Conservation (phyloP, 306 rosid genomes). For the Cicer chorassanicum region DNA sequence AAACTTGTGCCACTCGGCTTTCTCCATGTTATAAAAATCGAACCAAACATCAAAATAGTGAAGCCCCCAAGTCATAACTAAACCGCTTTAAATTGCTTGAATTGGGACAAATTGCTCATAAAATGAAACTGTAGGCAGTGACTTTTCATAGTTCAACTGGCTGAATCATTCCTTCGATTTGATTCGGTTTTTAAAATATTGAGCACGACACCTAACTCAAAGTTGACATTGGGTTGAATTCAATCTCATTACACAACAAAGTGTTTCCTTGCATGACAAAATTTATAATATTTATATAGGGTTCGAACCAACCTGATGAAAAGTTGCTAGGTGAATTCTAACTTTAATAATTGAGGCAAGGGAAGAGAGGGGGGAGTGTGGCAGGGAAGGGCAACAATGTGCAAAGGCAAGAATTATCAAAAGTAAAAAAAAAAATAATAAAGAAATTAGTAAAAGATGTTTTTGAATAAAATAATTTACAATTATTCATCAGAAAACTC, state of each 20-base stretch:
- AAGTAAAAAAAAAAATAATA: background rate
- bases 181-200: no score
- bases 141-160: no score
- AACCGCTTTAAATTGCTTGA: no score
- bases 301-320: background rate
- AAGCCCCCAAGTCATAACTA: no score
- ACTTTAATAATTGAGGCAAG: background rate
- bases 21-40: background rate
- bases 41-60: no score
- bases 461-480: background rate
- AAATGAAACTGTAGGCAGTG: no score
- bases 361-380: background rate
- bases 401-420: constrained; percentile 18
- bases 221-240: background rate
- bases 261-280: background rate
- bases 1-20: background rate
- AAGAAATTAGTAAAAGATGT: background rate
- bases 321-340: background rate
- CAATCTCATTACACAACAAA: background rate
- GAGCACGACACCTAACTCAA: background rate
- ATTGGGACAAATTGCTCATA: no score
- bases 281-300: background rate
- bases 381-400: background rate
- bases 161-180: no score
- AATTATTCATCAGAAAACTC: constrained; percentile 61